Conservation (phyloP, 768 basidiomycete genomes). For the Lentinula edodes region DNA sequence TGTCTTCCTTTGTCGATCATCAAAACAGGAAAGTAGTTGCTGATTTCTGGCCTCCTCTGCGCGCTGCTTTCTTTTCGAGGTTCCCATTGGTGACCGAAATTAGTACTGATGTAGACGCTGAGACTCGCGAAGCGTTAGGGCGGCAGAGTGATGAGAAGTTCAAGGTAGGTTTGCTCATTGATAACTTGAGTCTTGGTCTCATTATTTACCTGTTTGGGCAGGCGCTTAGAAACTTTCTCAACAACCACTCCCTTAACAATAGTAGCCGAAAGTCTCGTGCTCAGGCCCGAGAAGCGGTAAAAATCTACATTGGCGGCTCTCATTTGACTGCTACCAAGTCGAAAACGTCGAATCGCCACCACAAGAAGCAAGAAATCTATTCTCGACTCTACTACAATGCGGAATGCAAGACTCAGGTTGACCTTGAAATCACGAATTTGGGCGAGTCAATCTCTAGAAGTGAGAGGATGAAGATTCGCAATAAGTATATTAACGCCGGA, state of each 20-base stretch:
- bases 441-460: neutral
- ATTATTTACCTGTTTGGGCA: no score
- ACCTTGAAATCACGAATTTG: neutral
- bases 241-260: neutral
- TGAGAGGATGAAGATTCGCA: neutral
- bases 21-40: neutral
- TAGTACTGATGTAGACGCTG: no score
- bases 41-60: neutral
- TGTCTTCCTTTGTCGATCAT: neutral
- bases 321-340: neutral
- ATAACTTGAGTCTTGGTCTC: no score
- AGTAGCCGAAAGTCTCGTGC: neutral
- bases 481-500: neutral
- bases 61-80: neutral
- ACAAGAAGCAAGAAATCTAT: neutral
- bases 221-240: neutral
- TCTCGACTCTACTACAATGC: neutral
- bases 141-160: no score
- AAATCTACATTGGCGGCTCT: neutral
- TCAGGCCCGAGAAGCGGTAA: neutral
- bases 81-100: no score
- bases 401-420: neutral
- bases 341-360: neutral
- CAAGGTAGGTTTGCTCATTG: no score
- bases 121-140: no score